A percentile compares a stretch with the other conserved stretches of the same genome.
These are phyloP conservation scores for Ceriops zippeliana DNA, from an alignment of 345 rosid species.

Conservation along the genomic window DNA sequence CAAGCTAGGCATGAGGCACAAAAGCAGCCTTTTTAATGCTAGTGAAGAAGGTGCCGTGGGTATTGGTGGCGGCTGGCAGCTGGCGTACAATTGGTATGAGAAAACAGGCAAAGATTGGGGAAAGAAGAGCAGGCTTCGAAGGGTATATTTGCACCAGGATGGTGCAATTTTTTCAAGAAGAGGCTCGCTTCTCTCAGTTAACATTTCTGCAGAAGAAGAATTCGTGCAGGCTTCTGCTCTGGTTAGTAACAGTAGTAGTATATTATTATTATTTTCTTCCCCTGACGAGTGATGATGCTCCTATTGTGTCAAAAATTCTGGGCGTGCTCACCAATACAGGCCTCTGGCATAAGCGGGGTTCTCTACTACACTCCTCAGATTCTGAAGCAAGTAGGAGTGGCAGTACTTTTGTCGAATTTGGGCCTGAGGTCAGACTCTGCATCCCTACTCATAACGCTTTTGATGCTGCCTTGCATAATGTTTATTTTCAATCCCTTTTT, in stretches of 20 bases:
- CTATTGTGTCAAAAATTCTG: no score
- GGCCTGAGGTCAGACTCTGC: slow-evolving; percentile 37
- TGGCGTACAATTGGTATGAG: slow-evolving; percentile 34
- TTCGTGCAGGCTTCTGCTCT: slow-evolving; percentile 36
- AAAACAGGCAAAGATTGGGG: slow-evolving; percentile 22
- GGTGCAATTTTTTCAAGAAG: slow-evolving; percentile 15
- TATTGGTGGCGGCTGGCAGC: slow-evolving; percentile 48
- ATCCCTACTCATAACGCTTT: slow-evolving; percentile 29
- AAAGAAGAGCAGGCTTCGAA: slow-evolving; percentile 30
- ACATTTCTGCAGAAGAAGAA: slow-evolving; percentile 15
- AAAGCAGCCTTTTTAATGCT: slow-evolving; percentile 15
- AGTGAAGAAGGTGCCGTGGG: slow-evolving; percentile 23
- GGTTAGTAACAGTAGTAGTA: slow-evolving; percentile 16
- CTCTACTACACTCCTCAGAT: slow-evolving; percentile 43
- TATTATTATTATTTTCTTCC: no score
- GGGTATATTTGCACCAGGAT: slow-evolving; percentile 39
- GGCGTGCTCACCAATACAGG: slow-evolving; percentile 8
- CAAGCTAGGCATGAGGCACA: slow-evolving; percentile 7
- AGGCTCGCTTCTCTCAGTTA: slow-evolving; percentile 27
- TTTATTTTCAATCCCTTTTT: no score
- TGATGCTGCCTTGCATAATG: slow-evolving; percentile 38
- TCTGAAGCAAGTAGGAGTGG: slow-evolving; percentile 40
- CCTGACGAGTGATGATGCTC: no score
- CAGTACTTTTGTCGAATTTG: slow-evolving; percentile 31
- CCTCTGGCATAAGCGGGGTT: slow-evolving; percentile 43